phyloP scores from a whole-genome alignment of 257 asterid species.

The Osmanthus fragrans region DNA sequence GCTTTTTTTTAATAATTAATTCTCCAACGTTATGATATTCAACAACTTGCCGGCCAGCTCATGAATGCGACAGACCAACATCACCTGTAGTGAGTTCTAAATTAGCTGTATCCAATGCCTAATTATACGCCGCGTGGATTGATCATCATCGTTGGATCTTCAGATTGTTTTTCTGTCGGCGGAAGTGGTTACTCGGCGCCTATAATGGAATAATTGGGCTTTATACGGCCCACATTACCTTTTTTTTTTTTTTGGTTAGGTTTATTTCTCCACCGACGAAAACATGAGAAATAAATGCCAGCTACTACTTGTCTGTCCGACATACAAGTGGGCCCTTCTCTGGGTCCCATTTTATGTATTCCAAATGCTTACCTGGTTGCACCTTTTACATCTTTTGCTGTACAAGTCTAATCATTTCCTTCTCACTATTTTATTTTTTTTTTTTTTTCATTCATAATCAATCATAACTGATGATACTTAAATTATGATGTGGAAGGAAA shows the following conservation, averaged over 20 bases:
- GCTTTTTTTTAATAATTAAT: too few species aligned
- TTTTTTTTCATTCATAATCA: neutral
- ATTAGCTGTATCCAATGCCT: constrained; percentile 34
- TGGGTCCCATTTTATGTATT: neutral
- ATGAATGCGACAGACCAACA: constrained; percentile 39
- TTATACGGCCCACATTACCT: constrained; percentile 20
- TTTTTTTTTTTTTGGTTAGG: neutral
- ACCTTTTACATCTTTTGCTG: neutral
- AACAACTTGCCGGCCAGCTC: constrained; percentile 32
- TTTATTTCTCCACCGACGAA: constrained; percentile 31
- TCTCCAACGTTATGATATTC: constrained; percentile 11
- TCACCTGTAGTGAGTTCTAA: constrained; percentile 23
- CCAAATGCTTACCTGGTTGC: constrained; percentile 18
- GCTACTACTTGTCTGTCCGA: constrained; percentile 11
- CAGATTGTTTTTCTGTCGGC: constrained; percentile 39
- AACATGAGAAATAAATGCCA: constrained; percentile 7
- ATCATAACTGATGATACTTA: neutral
- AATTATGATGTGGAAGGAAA: too few species aligned
- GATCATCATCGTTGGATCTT: constrained; percentile 22
- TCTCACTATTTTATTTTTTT: constrained; percentile 13
- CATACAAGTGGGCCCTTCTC: neutral
- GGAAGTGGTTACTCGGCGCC: constrained; percentile 15
- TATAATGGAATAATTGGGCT: constrained; percentile 24
- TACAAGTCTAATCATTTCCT: constrained; percentile 1
- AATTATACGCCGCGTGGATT: constrained; percentile 29